Percentiles rank a stretch among this genome's conserved stretches.
Conservation (phyloP, 1,139 yeast species). For the Candida dubliniensis region DNA sequence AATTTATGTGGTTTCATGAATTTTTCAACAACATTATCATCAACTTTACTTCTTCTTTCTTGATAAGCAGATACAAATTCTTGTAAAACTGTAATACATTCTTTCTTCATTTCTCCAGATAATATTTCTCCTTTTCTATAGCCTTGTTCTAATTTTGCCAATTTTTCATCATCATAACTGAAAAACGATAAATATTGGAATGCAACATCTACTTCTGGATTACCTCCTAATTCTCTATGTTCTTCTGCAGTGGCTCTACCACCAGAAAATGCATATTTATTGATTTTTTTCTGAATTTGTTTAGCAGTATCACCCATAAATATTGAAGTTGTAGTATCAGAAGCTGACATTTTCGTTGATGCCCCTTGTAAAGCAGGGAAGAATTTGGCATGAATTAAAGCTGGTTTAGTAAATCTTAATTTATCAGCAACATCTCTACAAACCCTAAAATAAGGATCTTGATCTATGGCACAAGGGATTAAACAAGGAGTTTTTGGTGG, state of each 20-base stretch:
- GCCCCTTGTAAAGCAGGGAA: constrained; percentile 99
- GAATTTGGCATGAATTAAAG: constrained; percentile 89
- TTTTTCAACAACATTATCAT: constrained; percentile 61
- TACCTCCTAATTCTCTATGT: constrained; percentile 86
- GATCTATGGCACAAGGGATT: constrained; percentile 99
- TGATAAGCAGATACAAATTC: constrained; percentile 81
- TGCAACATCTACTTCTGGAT: constrained; percentile 95
- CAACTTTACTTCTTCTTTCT: constrained; percentile 66
- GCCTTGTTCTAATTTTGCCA: constrained; percentile 59
- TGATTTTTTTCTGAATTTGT: constrained; percentile 90
- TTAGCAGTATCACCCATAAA: constrained; percentile 94
- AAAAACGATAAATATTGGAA: constrained; percentile 90
- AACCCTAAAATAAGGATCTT: constrained; percentile 97
- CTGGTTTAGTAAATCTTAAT: constrained; percentile 85
- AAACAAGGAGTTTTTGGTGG: constrained; percentile 89
- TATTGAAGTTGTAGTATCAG: constrained; percentile 74
- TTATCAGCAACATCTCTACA: constrained; percentile 97
- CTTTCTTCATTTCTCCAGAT: constrained; percentile 92
- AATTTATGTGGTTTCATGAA: constrained; percentile 88
- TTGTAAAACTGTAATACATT: constrained; percentile 79
- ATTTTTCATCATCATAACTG: constrained; percentile 80
- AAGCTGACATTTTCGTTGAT: constrained; percentile 95
- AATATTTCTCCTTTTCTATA: constrained; percentile 81
- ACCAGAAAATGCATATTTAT: constrained; percentile 96
- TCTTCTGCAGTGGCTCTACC: constrained; percentile 87